phyloP scores from a whole-genome alignment of 352 stramenopile species.

The Poterioochromonas sp. region DNA sequence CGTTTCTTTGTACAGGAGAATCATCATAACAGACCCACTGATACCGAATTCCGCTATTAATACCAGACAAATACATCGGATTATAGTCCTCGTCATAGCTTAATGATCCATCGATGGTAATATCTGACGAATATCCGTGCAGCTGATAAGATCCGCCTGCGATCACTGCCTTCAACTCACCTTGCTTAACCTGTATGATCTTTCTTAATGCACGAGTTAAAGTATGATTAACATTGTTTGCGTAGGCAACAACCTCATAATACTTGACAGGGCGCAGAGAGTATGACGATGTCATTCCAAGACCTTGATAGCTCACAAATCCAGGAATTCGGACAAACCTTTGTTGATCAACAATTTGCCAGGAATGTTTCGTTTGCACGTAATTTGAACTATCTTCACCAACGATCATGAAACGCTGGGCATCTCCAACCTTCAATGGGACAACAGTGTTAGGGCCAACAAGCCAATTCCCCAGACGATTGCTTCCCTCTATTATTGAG shows the following conservation, averaged over 20 bases:
- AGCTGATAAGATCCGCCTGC: slow-evolving; percentile 8
- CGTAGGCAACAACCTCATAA: slow-evolving; percentile 7
- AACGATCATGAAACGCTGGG: slow-evolving; percentile 10
- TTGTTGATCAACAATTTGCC: slow-evolving; percentile 14
- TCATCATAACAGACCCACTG: slow-evolving; percentile 11
- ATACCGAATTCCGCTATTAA: slow-evolving; percentile 14
- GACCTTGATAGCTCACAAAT: slow-evolving; percentile 13
- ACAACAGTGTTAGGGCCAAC: slow-evolving; percentile 10
- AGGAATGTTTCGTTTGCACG: slow-evolving; percentile 11
- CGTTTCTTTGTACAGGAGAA: slow-evolving; percentile 13
- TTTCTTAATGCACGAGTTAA: slow-evolving; percentile 15
- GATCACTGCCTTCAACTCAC: slow-evolving; percentile 10
- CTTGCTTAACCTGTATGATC: slow-evolving; percentile 13
- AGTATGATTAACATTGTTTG: slow-evolving; percentile 17
- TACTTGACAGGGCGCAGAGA: slow-evolving; percentile 5
- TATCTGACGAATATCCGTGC: slow-evolving; percentile 11
- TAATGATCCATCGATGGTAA: slow-evolving; percentile 14
- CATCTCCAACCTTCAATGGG: slow-evolving; percentile 10
- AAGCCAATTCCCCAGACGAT: slow-evolving; percentile 7
- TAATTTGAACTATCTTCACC: slow-evolving; percentile 15
- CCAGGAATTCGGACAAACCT: slow-evolving; percentile 10
- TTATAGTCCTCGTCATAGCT: slow-evolving; percentile 13
- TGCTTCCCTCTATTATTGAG: no score
- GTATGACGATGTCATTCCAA: slow-evolving; percentile 9
- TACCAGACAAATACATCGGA: slow-evolving; percentile 13